These are phyloP conservation scores for Suillus subalutaceus DNA, from an alignment of 768 basidiomycete species.

Conservation along the genomic window DNA sequence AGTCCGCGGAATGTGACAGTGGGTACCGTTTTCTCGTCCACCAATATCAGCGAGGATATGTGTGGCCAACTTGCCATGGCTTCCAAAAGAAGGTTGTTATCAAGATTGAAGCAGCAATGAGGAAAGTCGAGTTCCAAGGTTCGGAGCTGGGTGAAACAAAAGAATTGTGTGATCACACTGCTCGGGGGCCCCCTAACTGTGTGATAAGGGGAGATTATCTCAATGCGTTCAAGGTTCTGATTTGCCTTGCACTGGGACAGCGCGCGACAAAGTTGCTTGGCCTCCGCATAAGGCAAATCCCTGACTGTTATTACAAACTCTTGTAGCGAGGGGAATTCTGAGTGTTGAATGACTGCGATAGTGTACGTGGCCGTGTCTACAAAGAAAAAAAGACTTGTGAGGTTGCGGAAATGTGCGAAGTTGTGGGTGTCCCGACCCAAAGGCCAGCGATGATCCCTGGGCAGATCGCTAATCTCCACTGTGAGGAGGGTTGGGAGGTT, in stretches of 20 bases:
- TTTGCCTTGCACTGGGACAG: not conserved
- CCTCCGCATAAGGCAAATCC: not conserved
- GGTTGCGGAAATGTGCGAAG: not conserved
- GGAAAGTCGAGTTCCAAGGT: not conserved
- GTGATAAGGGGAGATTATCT: not conserved
- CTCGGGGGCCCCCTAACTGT: not conserved
- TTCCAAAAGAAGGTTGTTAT: not conserved
- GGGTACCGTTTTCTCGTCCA: not conserved
- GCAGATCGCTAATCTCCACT: not conserved
- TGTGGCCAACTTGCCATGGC: not conserved
- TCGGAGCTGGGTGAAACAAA: not conserved
- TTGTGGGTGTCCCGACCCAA: not conserved
- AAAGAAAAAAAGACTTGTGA: not conserved
- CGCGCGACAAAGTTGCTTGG: not conserved
- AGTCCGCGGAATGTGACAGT: not conserved
- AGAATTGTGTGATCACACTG: not conserved
- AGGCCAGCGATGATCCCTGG: too few species aligned
- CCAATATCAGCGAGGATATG: not conserved
- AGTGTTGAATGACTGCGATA: not conserved
- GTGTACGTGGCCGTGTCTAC: not conserved
- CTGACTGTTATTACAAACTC: not conserved
- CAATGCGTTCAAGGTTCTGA: not conserved
- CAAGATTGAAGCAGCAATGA: not conserved
- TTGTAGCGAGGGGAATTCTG: not conserved
- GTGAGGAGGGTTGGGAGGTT: not conserved